phyloP scores from a whole-genome alignment of 257 asterid species.

The Solanum commersonii region DNA sequence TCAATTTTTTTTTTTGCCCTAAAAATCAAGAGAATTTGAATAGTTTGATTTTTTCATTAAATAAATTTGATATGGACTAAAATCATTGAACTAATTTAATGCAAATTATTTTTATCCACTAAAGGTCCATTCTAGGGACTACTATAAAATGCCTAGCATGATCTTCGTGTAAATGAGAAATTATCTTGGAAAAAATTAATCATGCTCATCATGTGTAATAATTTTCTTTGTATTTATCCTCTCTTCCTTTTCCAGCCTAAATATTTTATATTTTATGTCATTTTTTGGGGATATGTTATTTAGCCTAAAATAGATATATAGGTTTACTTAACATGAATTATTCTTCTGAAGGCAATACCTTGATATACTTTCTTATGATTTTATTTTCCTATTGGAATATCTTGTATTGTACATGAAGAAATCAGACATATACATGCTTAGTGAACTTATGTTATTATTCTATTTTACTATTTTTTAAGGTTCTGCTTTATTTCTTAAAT shows the following conservation, averaged over 20 bases:
- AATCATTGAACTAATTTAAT: no score
- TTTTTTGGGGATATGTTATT: background rate
- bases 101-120: no score
- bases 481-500: background rate
- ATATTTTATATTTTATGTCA: no score
- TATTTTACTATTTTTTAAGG: background rate
- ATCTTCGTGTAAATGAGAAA: background rate
- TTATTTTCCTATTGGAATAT: background rate
- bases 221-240: background rate
- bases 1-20: background rate
- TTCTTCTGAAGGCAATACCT: background rate
- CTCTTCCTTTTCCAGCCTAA: background rate
- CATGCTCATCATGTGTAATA: background rate
- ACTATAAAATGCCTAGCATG: background rate
- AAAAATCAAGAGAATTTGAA: background rate
- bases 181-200: background rate
- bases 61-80: no score
- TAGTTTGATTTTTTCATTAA: background rate
- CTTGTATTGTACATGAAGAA: background rate
- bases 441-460: background rate
- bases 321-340: background rate
- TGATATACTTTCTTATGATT: no score
- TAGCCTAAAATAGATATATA: background rate
- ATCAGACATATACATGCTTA: background rate
- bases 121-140: background rate